These are phyloP conservation scores for Zea luxurians DNA, from an alignment of 176 grass and related monocot species.

Conservation along the genomic window DNA sequence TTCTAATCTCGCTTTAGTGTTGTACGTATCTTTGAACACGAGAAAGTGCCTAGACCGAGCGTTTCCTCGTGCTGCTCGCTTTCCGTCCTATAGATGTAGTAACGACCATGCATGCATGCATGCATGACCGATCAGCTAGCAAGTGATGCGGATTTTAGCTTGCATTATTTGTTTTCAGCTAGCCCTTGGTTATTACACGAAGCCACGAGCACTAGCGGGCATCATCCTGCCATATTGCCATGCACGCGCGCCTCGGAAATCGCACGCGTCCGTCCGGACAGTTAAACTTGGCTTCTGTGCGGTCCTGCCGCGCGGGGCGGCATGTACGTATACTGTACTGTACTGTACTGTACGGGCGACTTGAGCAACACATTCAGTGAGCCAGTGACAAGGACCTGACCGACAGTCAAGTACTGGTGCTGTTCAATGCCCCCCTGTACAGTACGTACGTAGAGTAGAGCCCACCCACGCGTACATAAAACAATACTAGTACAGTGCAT, in stretches of 20 bases:
- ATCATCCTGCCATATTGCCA: too few relatives aligned
- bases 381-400: background rate
- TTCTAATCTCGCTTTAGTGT: background rate
- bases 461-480: background rate
- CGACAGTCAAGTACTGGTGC: background rate
- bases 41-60: background rate
- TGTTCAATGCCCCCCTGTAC: background rate
- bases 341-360: background rate
- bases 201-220: too few relatives aligned
- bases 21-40: background rate
- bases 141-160: too few relatives aligned
- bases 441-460: background rate
- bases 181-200: too few relatives aligned
- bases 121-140: too few relatives aligned
- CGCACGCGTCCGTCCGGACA: background rate
- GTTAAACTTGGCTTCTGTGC: background rate
- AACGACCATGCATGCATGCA: too few relatives aligned
- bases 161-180: too few relatives aligned
- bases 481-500: background rate
- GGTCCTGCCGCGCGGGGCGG: background rate
- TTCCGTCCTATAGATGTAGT: too few relatives aligned
- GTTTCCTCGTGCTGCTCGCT: background rate
- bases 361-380: background rate
- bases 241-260: background rate
- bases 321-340: too few relatives aligned